Percentiles rank a stretch among this genome's conserved stretches.
Evolutionary conservation across 164 flowering plant species (phyloP).

Genomic region (Vitis amurensis): DNA sequence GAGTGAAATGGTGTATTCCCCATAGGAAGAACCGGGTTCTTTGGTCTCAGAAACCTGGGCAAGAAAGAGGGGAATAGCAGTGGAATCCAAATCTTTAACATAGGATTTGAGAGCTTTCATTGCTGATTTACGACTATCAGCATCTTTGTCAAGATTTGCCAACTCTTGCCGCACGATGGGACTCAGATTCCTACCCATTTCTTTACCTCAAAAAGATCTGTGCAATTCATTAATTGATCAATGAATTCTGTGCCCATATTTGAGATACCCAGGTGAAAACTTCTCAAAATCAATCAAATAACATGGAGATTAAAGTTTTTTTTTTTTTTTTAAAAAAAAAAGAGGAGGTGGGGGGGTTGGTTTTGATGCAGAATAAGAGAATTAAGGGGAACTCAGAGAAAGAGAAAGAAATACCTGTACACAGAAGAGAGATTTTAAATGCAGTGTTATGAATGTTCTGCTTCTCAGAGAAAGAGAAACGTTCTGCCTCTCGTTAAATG

Average conservation of each 20-base stretch:
- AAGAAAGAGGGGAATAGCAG: slow-evolving; percentile 74
- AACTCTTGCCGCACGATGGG: slow-evolving; percentile 65
- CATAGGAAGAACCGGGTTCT: slow-evolving; percentile 51
- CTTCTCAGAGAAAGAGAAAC: too few species aligned
- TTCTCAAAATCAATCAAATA: neutral
- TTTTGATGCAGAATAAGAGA: too few species aligned
- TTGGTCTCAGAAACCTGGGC: slow-evolving; percentile 84
- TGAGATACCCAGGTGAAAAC: neutral
- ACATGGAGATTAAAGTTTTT: too few species aligned
- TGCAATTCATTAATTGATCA: too few species aligned
- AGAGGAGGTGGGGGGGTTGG: too few species aligned
- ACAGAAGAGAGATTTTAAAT: too few species aligned
- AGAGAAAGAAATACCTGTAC: too few species aligned
- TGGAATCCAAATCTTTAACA: slow-evolving; percentile 83
- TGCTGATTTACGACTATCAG: slow-evolving; percentile 86
- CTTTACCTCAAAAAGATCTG: slow-evolving; percentile 9
- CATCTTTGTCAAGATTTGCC: slow-evolving; percentile 87
- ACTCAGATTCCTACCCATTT: slow-evolving; percentile 80
- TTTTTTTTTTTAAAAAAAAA: too few species aligned
- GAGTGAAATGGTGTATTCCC: slow-evolving; percentile 81
- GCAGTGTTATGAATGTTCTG: too few species aligned
- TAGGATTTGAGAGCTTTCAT: slow-evolving; percentile 82
- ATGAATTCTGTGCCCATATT: neutral
- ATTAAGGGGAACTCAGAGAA: too few species aligned
- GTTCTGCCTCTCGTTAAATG: too few species aligned